Base-by-base conservation (phyloP, 2,329 filamentous ascomycete genomes). In the Lojkania enalia region DNA sequence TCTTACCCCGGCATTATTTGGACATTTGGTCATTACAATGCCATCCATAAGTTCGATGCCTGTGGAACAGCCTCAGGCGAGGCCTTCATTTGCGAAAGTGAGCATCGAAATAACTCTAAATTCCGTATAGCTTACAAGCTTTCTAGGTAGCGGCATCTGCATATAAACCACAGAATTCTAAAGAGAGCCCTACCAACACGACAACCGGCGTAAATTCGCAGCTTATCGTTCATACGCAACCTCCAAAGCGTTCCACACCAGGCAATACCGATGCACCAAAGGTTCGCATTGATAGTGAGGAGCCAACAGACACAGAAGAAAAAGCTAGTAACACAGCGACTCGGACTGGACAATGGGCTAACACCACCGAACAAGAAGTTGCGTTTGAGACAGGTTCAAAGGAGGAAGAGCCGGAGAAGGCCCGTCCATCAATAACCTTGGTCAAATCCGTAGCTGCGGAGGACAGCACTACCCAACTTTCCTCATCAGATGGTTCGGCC, bases 11-110 rank as follows among this genome's bases (percentile, higher is more conserved):
- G 44, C 52, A 44, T 41, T 42, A 48, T 27, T 38, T 39, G 46
- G 44, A 32, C 20, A 37, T 13, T 33, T 31, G 33, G 35, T 37
- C 33, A 15, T 35, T 23, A 59, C 15, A 30, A 70, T 71, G 66
- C 59, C 66, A 14, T 67, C 66, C 44, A 51, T 63, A 39, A 52
- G 61, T 33, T 54, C 65, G 29, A 52, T 58, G 12, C 51, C 61
- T 40, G 43, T 57, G 20, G 66, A 69, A 40, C 55, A 62, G 38
- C 42, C 55, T 20, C 54, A 56, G 73, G 49, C 52, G 41, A 83
- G 82, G 70, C 79, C 85, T 58, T 88, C 86, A 32, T 90, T 90
- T 76, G 87, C 87, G 71, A 90, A 88, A 80, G 87, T 88, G 46
- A 76, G 59, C 21, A 19, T 9, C 12, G 20, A 29, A 2, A 29